Conservation (phyloP, 768 basidiomycete species). For the Solioccasus polychromus region DNA sequence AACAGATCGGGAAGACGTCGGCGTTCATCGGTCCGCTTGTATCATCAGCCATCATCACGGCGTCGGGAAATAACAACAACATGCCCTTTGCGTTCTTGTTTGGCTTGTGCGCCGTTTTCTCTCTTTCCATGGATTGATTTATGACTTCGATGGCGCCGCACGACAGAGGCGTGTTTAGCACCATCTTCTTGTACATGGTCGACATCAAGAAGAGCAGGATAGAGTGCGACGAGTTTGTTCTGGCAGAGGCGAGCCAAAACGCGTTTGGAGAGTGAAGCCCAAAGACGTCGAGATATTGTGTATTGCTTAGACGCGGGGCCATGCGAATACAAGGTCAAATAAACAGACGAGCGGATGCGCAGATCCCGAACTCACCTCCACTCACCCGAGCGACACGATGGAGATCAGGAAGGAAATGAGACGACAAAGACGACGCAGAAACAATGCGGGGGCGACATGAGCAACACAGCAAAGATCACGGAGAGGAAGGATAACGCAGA, state of each 20-base stretch:
- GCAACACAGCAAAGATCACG: too few species aligned
- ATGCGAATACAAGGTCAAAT: too few species aligned
- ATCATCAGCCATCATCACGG: conserved; percentile 71
- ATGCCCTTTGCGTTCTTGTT: conserved; percentile 78
- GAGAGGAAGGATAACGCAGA: too few species aligned
- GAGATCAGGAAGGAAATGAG: too few species aligned
- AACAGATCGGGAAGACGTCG: conserved; percentile 68
- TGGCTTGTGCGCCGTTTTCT: conserved; percentile 45
- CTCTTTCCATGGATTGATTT: neutral
- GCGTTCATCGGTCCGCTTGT: conserved; percentile 76
- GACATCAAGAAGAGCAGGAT: conserved; percentile 61
- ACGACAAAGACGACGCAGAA: too few species aligned
- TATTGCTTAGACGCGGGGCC: too few species aligned
- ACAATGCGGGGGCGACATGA: too few species aligned
- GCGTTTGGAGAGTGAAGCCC: conserved; percentile 33
- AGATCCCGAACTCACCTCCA: too few species aligned
- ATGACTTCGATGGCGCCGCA: neutral
- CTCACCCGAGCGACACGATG: too few species aligned
- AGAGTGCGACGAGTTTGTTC: conserved; percentile 62
- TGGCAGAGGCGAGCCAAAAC: conserved; percentile 46
- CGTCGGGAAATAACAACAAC: conserved; percentile 63
- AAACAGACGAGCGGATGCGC: too few species aligned
- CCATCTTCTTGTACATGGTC: conserved; percentile 57
- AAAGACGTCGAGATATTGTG: too few species aligned
- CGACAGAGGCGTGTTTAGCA: conserved; percentile 28